Base-by-base conservation (phyloP, 1,284 basidiomycete species). In the Pterulicium gracile region DNA sequence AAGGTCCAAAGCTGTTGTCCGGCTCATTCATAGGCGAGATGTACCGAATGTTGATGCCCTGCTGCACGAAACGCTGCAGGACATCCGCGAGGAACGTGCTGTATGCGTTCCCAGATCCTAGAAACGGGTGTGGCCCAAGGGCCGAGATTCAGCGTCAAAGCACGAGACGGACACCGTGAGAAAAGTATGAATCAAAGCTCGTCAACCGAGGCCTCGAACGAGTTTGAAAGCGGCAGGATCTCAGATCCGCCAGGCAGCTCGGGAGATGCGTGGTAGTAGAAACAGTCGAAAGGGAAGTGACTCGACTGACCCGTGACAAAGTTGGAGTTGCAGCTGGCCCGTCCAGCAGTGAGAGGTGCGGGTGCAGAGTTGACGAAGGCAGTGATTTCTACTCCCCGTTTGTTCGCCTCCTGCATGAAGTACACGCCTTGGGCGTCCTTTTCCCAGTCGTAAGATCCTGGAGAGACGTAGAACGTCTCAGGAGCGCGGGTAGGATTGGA, bases 21-120 rank as follows among this genome's bases (percentile, higher is more conserved):
- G 65, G 65, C 47, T 67, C 65, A 47, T 67, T 65, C 58, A 67
- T 66, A 13, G 64, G 59, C 4, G 64, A 65, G n/a, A 67, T 56
- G 15, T 58, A 61, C 24, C 54, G 55, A 40, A 66, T 62, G 15
- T 58, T 56, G 34, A 64, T 54, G 17, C 62, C 64, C 43, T 55
- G 54, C 2, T 54, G 54, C 18, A 58, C 56, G 54, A 64, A 67
- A 51, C 65, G 63, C 39, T 54, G 46, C 13, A 63, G 49, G 3
- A 67, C 63, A 52, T 66, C 64, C 3, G 59, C 63, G 7, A 66
- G 47, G 45, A 51, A 67, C 15, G 57, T 62, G 20, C 63, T 63
- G 53, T 62, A 67, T 27, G 57, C 61, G 20, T 50, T 50, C 7
- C 61, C 64, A 3, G 54, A 58, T 13, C 63, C 65, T 59, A n/a